A percentile compares a stretch with the other conserved stretches of the same genome.
phyloP scores from a whole-genome alignment of 1,139 yeast species.

The Entelexis sorbosivorans region DNA sequence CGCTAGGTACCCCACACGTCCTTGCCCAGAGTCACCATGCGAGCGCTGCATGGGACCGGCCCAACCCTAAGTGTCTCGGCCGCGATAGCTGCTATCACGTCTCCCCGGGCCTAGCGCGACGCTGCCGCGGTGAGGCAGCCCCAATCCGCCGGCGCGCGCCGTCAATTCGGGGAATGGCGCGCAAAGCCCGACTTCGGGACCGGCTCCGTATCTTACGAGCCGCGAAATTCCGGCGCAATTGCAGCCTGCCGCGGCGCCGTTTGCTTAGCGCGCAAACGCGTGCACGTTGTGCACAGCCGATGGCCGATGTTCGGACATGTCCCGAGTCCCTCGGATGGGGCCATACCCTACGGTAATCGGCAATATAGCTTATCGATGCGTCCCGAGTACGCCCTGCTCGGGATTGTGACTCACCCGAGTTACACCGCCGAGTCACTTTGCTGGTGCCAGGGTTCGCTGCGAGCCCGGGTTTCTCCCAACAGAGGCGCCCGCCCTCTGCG shows the following conservation, averaged over 20 bases:
- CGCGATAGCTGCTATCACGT: conserved; percentile 4
- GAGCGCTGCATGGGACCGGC: background rate
- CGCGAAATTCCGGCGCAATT: background rate
- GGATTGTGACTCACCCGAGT: conserved; percentile 6
- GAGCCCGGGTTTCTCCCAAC: no score
- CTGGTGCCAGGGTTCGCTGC: background rate
- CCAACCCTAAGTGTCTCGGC: conserved; percentile 3
- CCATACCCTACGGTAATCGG: conserved; percentile 7
- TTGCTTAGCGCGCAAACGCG: background rate
- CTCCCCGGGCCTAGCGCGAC: no score
- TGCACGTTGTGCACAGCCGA: background rate
- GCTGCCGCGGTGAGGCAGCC: no score
- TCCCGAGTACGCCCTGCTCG: background rate
- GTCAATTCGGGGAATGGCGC: no score
- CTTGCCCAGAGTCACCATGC: background rate
- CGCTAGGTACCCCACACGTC: conserved; percentile 4
- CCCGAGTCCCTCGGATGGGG: conserved; percentile 8
- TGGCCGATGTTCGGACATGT: conserved; percentile 3
- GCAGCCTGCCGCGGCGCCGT: background rate
- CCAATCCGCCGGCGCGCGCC: no score
- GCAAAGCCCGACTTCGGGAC: no score
- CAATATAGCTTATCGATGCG: background rate
- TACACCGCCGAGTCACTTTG: background rate
- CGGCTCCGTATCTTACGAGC: no score
- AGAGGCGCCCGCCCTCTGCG: no score